Base-by-base conservation (phyloP, 805 yeast species). In the Schwanniomyces polymorphus region DNA sequence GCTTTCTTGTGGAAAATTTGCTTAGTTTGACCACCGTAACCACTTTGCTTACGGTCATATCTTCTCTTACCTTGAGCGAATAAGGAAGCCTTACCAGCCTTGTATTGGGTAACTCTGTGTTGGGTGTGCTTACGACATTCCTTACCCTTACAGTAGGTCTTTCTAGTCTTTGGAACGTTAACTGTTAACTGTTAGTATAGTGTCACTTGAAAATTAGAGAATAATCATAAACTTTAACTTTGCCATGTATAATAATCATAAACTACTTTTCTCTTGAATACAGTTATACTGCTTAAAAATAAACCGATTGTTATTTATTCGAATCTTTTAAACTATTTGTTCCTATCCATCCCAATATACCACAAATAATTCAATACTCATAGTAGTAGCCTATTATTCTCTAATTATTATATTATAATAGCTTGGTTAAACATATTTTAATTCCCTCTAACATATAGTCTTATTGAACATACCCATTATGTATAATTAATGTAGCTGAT, bases 1-100 rank as follows among this genome's bases (percentile, higher is more conserved):
- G 99, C 99, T 81, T 94, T 94, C 89, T 94, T 94, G 88, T 91
- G 98, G 97, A 94, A 94, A 81, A 94, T 87, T 75, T 86, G 99
- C 85, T 91, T 94, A 81, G 99, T 94, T 84, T 94, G 99, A 89
- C 99, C 99, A 89, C 99, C 99, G 82, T 85, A 94, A 91, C 99
- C 99, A 70, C 88, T 76, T 84, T 94, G 99, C 82, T 94, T 94
- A 82, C 99, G 97, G 92, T 94, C 99, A 84, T 94, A 94, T 85
- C 99, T 91, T 86, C 99, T 91, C 92, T 95, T 94, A 87, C 99
- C 99, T 84, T 94, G 98, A 67, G 98, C 97, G 75, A 85, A 91
- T 70, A 91, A 86, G 61, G 98, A 92, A 76, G 99, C 98, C 85
- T 94, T 94, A 82, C 99, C 99, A 76, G 98, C 97, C 81, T 94